A percentile compares a stretch with the other conserved stretches of the same genome.
Evolutionary conservation across 345 rosid species (phyloP).

Genomic region (Turritis glabra): DNA sequence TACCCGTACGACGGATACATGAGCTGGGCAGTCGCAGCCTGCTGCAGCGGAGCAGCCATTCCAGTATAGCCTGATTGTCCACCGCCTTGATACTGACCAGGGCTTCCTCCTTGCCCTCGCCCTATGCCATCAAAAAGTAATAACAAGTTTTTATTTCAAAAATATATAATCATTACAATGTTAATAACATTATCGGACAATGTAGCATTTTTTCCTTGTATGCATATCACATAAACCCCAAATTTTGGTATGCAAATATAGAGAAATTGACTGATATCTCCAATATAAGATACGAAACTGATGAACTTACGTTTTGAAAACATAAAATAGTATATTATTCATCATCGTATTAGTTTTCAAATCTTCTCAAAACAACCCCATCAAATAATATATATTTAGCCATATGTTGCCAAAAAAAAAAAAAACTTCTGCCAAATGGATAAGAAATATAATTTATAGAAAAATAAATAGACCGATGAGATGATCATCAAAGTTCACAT

Average conservation of each 20-base stretch:
- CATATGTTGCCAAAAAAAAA: no score
- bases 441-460: background rate
- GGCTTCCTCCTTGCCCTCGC: slow-evolving; percentile 63
- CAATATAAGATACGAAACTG: background rate
- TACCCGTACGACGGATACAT: slow-evolving; percentile 41
- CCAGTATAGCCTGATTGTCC: slow-evolving; percentile 52
- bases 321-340: background rate
- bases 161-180: background rate
- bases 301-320: background rate
- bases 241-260: background rate
- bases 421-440: background rate
- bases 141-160: background rate
- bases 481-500: slow-evolving; percentile 2
- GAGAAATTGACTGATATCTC: background rate
- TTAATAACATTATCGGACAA: slow-evolving; percentile 8
- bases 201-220: background rate
- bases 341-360: background rate
- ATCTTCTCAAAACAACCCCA: background rate
- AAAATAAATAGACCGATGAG: background rate
- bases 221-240: background rate
- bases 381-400: background rate
- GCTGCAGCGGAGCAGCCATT: slow-evolving; percentile 49
- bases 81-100: slow-evolving; percentile 52
- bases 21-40: slow-evolving; percentile 46
- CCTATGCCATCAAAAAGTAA: slow-evolving; percentile 44